These are phyloP conservation scores for Penicillium griseofulvum DNA, from an alignment of 2,329 filamentous ascomycete species.

Conservation along the genomic window DNA sequence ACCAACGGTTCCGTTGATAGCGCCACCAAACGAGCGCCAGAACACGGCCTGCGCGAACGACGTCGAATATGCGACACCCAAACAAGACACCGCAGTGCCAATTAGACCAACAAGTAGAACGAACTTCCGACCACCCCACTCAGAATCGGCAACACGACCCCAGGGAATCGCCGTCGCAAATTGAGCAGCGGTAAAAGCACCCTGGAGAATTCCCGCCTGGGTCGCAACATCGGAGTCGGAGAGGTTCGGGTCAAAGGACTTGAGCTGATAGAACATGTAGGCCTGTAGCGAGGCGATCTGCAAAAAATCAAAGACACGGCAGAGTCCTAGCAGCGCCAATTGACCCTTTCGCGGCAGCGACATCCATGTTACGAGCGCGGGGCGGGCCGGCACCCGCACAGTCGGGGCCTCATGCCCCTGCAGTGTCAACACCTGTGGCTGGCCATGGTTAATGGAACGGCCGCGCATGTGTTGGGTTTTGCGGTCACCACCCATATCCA, in stretches of 20 bases:
- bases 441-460: conserved; percentile 29
- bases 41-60: conserved; percentile 63
- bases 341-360: conserved; percentile 40
- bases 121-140: conserved; percentile 67
- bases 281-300: conserved; percentile 48
- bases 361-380: conserved; percentile 40
- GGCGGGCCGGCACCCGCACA: conserved; percentile 13
- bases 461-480: conserved; percentile 27
- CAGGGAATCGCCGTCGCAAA: conserved; percentile 78
- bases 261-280: conserved; percentile 83
- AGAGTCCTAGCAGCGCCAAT: conserved; percentile 37
- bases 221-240: conserved; percentile 63
- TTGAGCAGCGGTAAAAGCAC: conserved; percentile 75
- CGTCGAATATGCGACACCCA: conserved; percentile 67
- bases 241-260: conserved; percentile 63
- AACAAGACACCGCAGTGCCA: conserved; percentile 64
- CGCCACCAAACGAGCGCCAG: conserved; percentile 66
- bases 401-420: conserved; percentile 21
- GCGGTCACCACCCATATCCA: conserved; percentile 26
- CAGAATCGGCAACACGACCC: conserved; percentile 67
- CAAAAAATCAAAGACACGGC: conserved; percentile 43
- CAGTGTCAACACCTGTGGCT: conserved; percentile 20
- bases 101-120: conserved; percentile 73
- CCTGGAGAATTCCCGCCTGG: conserved; percentile 72
- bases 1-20: conserved; percentile 69